Percentiles rank a stretch among this genome's conserved stretches.
Conservation (phyloP, 148 eudicot species). For the Diospyros lotus region DNA sequence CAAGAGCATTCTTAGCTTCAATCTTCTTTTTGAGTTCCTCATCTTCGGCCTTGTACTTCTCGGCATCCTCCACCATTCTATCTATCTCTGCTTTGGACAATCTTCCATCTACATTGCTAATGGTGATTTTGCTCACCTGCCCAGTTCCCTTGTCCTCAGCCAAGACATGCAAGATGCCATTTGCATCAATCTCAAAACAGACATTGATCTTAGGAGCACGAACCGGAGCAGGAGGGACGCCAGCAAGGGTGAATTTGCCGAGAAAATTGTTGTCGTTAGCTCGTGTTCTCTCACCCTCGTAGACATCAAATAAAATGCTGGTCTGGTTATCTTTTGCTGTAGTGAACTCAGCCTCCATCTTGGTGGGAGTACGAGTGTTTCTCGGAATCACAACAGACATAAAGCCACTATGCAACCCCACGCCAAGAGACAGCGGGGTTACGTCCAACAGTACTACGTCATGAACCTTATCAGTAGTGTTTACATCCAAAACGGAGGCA, state of each 20-base stretch:
- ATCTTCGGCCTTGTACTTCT: constrained; percentile 52
- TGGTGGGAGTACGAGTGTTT: constrained; percentile 38
- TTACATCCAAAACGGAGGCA: constrained; percentile 32
- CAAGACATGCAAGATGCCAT: constrained; percentile 46
- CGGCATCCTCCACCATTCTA: constrained; percentile 47
- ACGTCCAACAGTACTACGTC: constrained; percentile 42
- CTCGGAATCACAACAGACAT: constrained; percentile 43
- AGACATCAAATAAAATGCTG: constrained; percentile 16
- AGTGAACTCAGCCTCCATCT: constrained; percentile 35
- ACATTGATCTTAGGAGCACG: constrained; percentile 50
- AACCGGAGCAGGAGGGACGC: constrained; percentile 42
- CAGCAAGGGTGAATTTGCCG: constrained; percentile 35
- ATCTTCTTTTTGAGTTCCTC: constrained; percentile 45
- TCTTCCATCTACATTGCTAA: constrained; percentile 50
- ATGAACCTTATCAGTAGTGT: constrained; percentile 39
- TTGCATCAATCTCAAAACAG: constrained; percentile 51
- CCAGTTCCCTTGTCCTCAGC: constrained; percentile 55
- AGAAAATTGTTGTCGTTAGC: constrained; percentile 33
- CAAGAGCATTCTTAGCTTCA: constrained; percentile 44
- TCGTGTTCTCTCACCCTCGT: constrained; percentile 39
- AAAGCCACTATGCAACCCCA: constrained; percentile 37
- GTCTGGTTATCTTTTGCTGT: constrained; percentile 43
- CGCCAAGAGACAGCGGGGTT: constrained; percentile 38
- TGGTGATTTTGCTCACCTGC: constrained; percentile 44
- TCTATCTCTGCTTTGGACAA: constrained; percentile 53